Evolutionary conservation across 108 stramenopile species (phyloP).

Genomic region (Cyclotella distinguenda): DNA sequence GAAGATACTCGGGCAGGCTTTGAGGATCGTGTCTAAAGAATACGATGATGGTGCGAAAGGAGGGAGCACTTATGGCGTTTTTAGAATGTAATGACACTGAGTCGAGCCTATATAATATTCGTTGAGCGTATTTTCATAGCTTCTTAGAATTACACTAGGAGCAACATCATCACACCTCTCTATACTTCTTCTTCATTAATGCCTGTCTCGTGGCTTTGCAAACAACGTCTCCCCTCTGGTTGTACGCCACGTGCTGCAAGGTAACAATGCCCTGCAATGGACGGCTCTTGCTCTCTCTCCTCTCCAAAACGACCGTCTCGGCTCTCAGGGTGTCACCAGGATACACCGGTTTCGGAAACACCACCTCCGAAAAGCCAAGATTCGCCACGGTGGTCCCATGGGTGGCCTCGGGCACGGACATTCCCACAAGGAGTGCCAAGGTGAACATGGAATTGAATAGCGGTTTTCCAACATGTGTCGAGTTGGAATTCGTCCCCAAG

Average conservation of each 20-base stretch:
- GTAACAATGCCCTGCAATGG: conserved; percentile 45
- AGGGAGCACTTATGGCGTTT: conserved; percentile 48
- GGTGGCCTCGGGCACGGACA: conserved; percentile 44
- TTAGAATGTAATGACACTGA: conserved; percentile 32
- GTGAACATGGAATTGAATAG: conserved; percentile 55
- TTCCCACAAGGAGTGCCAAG: conserved; percentile 49
- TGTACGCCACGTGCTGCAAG: conserved; percentile 46
- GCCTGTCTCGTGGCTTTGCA: conserved; percentile 45
- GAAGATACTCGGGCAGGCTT: conserved; percentile 79
- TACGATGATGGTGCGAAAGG: conserved; percentile 12
- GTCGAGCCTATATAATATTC: too few species aligned
- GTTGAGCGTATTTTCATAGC: too few species aligned
- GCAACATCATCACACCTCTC: too few species aligned
- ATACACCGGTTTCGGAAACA: conserved; percentile 51
- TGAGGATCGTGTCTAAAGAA: conserved; percentile 74
- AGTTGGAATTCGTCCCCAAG: background rate
- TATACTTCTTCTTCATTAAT: conserved; percentile 53
- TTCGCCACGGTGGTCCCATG: conserved; percentile 52
- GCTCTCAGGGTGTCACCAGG: conserved; percentile 48
- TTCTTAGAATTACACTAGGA: too few species aligned
- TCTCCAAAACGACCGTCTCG: conserved; percentile 39
- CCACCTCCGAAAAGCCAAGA: conserved; percentile 48
- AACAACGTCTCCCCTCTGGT: conserved; percentile 46
- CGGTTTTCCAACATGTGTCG: conserved; percentile 25
- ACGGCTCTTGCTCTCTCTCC: conserved; percentile 47